A percentile compares a stretch with the other conserved stretches of the same genome.
phyloP scores from a whole-genome alignment of 345 rosid species.

The Ceriops zippeliana region DNA sequence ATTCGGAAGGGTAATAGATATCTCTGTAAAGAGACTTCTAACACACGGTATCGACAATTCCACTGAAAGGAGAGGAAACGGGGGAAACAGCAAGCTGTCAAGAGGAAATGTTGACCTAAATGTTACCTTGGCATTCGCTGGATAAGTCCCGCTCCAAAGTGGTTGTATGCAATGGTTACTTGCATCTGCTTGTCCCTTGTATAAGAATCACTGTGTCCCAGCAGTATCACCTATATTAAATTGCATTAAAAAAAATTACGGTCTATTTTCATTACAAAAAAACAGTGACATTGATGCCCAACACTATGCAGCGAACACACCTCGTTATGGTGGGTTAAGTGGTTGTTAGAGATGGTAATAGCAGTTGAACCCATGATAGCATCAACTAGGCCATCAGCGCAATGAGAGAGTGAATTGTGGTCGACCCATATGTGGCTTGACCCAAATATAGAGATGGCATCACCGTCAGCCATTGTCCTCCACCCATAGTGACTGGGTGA shows the following conservation, averaged over 20 bases:
- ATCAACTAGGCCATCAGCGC: constrained; percentile 95
- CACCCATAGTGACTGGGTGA: constrained; percentile 77
- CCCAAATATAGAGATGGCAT: constrained; percentile 77
- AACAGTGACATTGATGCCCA: background rate
- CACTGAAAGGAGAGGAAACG: no score
- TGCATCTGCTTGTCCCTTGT: constrained; percentile 85
- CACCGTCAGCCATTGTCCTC: constrained; percentile 95
- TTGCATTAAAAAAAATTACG: background rate
- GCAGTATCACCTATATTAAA: constrained; percentile 63
- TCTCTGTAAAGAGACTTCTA: no score
- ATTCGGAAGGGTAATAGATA: no score
- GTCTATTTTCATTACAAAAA: constrained; percentile 6
- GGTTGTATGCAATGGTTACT: constrained; percentile 94
- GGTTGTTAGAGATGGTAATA: constrained; percentile 83
- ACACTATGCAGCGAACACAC: constrained; percentile 26
- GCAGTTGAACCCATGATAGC: constrained; percentile 97
- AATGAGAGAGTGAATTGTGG: constrained; percentile 86
- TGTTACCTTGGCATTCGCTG: constrained; percentile 95
- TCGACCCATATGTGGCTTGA: constrained; percentile 91
- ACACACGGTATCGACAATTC: no score
- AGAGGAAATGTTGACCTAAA: constrained; percentile 1
- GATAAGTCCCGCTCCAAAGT: constrained; percentile 84
- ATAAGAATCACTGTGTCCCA: constrained; percentile 89
- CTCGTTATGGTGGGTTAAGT: constrained; percentile 91
- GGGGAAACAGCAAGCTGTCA: background rate